Base-by-base conservation (phyloP, 2,329 filamentous ascomycete species). In the Paecilomyces sp. region DNA sequence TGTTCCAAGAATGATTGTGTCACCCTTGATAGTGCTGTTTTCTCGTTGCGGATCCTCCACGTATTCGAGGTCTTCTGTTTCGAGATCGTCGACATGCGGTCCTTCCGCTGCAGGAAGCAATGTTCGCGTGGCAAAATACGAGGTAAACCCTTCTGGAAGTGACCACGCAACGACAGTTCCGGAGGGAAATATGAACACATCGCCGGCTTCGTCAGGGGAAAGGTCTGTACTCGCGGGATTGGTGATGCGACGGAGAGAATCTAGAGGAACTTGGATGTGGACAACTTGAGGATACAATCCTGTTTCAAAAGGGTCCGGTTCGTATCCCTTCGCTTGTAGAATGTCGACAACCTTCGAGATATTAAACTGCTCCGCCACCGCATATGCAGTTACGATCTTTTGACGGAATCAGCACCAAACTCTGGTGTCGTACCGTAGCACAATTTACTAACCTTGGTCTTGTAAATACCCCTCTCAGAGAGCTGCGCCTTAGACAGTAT, bases 101-200 rank as follows among this genome's bases (percentile, higher is more conserved):
- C 87, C 86, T 64, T 89, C 84, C 13, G 92, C 90, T 1, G 93
- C 92, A 0, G 86, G 83, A 22, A 90, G 82, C 12, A 97, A 81
- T 33, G 89, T 86, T 59, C 83, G 84, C 8, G 89, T 89, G 4
- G 89, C 87, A 25, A 92, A 77, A 55, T 83, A 83, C 22, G 82
- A 82, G 15, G 92, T 88, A 18, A 91, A 85, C 60, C 88, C 85
- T 62, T 91, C 84, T 0, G 91, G 88, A 1, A 97, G 81, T 4
- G 90, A 90, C 94, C 94, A 99, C 25, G 91, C 88, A 5, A 97
- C 94, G 7, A 97, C 84, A 12, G 92, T 96, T 11, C 94, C 94
- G 0, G 92, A 96, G 8, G 93, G 92, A 66, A 99, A 99, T 59
- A 99, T 88, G 71, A 97, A 97, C 56, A 97, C 86, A 75, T 99